Percentiles rank a stretch among this genome's conserved stretches.
phyloP scores from a whole-genome alignment of 164 flowering plant species.

The Houttuynia cordata region DNA sequence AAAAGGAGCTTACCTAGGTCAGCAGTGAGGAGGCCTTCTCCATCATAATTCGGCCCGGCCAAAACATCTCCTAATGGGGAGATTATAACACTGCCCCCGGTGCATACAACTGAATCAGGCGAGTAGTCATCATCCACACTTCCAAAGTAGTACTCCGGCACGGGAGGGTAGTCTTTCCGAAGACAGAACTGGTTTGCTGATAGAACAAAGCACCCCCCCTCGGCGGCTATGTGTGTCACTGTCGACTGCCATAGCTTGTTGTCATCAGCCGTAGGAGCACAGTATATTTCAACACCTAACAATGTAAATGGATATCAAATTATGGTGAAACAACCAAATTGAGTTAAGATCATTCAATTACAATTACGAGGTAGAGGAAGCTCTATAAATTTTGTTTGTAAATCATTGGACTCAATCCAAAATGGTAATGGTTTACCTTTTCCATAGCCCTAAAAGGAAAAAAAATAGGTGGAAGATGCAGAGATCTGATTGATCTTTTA shows the following conservation, averaged over 20 bases:
- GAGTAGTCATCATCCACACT: conserved; percentile 34
- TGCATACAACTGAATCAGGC: conserved; percentile 79
- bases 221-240: conserved; percentile 84
- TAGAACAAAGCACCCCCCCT: conserved; percentile 87
- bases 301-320: too few species aligned
- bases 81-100: conserved; percentile 76
- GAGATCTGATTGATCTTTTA: conserved; percentile 34
- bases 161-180: conserved; percentile 79
- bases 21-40: conserved; percentile 55
- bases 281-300: conserved; percentile 84
- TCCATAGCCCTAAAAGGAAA: too few species aligned
- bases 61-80: conserved; percentile 58
- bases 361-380: too few species aligned
- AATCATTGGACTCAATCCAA: too few species aligned
- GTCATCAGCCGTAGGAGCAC: conserved; percentile 95
- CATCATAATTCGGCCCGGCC: conserved; percentile 69
- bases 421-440: too few species aligned
- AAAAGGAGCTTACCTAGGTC: conserved; percentile 20
- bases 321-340: too few species aligned
- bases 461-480: too few species aligned
- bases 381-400: too few species aligned
- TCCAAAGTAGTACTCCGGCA: conserved; percentile 54
- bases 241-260: conserved; percentile 72
- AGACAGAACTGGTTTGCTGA: conserved; percentile 86
- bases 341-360: too few species aligned